Evolutionary conservation across 2,329 filamentous ascomycete genomes (phyloP).

Genomic region (Verticillium klebahnii): DNA sequence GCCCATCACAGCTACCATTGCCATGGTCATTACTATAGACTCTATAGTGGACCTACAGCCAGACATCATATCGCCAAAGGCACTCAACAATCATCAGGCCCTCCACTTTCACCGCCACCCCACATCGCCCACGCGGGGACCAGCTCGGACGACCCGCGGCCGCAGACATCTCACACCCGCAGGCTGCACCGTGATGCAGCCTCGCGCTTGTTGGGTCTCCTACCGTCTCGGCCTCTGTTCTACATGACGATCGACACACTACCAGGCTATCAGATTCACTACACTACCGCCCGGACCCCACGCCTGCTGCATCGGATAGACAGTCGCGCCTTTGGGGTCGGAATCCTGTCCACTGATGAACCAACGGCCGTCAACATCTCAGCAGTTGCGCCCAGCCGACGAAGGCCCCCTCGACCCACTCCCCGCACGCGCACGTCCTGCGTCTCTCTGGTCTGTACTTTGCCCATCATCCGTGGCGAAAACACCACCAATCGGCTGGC

Average conservation of each 20-base stretch:
- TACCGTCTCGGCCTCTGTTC: conserved; percentile 5
- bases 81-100: neutral
- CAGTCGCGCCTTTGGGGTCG: neutral
- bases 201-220: conserved; percentile 6
- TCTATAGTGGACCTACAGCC: too few species aligned
- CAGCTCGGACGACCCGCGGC: conserved; percentile 5
- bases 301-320: conserved; percentile 8
- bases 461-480: neutral
- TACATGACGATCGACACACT: conserved; percentile 1
- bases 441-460: neutral
- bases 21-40: neutral
- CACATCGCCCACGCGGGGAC: conserved; percentile 1
- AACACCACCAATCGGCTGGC: neutral
- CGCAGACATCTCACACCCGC: conserved; percentile 6
- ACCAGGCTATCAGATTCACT: neutral
- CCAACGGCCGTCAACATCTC: neutral
- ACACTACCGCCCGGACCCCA: conserved; percentile 8
- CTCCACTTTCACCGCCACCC: conserved; percentile 2
- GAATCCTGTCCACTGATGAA: neutral
- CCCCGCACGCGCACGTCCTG: neutral
- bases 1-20: neutral
- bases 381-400: neutral
- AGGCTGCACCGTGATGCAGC: neutral
- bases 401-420: neutral
- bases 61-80: neutral